phyloP scores from a whole-genome alignment of 2,329 filamentous ascomycete genomes.

The Endoconidiophora polonica region DNA sequence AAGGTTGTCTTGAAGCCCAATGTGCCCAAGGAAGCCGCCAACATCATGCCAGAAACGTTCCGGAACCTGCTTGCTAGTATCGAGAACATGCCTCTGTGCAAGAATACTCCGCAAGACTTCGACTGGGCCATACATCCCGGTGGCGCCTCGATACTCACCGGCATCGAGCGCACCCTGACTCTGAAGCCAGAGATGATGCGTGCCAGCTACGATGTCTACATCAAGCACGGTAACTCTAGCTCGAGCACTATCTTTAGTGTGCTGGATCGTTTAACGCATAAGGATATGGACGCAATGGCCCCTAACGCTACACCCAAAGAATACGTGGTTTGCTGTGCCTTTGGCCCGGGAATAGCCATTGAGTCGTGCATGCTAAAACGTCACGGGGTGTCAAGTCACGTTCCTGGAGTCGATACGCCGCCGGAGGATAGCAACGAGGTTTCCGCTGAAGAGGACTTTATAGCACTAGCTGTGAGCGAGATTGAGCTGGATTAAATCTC shows the following conservation, averaged over 20 bases:
- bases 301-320: slow-evolving; percentile 33
- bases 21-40: slow-evolving; percentile 39
- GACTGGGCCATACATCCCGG: slow-evolving; percentile 63
- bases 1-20: slow-evolving; percentile 47
- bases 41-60: slow-evolving; percentile 37
- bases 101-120: slow-evolving; percentile 37
- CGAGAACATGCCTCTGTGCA: slow-evolving; percentile 27
- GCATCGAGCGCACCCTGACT: slow-evolving; percentile 40
- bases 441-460: too few species aligned
- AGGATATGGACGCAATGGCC: slow-evolving; percentile 42
- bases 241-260: slow-evolving; percentile 56
- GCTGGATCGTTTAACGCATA: slow-evolving; percentile 40
- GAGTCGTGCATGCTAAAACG: slow-evolving; percentile 52
- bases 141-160: slow-evolving; percentile 47
- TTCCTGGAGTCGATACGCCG: slow-evolving; percentile 31
- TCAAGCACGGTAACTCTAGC: slow-evolving; percentile 50
- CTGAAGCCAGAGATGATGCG: slow-evolving; percentile 48
- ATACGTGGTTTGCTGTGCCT: slow-evolving; percentile 49
- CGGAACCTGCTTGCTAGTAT: slow-evolving; percentile 27
- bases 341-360: slow-evolving; percentile 51
- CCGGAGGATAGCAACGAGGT: slow-evolving; percentile 37
- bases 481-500: slow-evolving; percentile 18
- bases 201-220: slow-evolving; percentile 54
- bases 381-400: slow-evolving; percentile 18
- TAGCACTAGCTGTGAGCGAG: slow-evolving; percentile 22